A percentile compares a stretch with the other conserved stretches of the same genome.
These are phyloP conservation scores for Dioscorea cayenensis DNA, from an alignment of 116 monocot species.

Conservation along the genomic window DNA sequence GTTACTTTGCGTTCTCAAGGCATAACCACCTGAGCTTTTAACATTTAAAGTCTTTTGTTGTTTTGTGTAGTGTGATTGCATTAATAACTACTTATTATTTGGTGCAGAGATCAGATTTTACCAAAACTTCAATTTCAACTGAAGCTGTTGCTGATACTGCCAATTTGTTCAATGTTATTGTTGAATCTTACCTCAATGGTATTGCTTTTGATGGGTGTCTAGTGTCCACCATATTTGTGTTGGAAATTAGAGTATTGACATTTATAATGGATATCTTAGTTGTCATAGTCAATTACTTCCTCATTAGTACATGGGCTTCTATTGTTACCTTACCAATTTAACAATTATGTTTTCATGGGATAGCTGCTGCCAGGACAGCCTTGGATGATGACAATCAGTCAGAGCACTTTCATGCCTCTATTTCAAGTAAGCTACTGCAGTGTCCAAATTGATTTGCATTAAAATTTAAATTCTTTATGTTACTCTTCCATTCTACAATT, in stretches of 20 bases:
- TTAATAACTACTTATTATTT: neutral
- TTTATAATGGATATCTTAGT: neutral
- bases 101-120: constrained; percentile 44
- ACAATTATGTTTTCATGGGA: constrained; percentile 1
- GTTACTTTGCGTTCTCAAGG: neutral
- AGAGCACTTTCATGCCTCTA: constrained; percentile 74
- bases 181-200: constrained; percentile 77
- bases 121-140: constrained; percentile 36
- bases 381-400: constrained; percentile 62
- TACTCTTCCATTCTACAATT: constrained; percentile 1
- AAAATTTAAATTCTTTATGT: neutral
- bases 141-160: constrained; percentile 62
- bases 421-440: constrained; percentile 57
- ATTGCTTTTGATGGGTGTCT: constrained; percentile 2
- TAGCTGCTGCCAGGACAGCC: constrained; percentile 81
- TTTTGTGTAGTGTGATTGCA: neutral
- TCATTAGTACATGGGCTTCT: neutral
- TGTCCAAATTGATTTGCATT: neutral
- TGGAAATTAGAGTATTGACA: neutral
- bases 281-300: neutral
- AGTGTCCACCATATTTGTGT: neutral
- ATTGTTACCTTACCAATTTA: neutral
- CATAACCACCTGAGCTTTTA: neutral
- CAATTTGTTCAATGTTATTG: constrained; percentile 54
- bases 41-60: neutral